Conservation (phyloP, 768 basidiomycete genomes). For the Pleurotus tuber-regium region DNA sequence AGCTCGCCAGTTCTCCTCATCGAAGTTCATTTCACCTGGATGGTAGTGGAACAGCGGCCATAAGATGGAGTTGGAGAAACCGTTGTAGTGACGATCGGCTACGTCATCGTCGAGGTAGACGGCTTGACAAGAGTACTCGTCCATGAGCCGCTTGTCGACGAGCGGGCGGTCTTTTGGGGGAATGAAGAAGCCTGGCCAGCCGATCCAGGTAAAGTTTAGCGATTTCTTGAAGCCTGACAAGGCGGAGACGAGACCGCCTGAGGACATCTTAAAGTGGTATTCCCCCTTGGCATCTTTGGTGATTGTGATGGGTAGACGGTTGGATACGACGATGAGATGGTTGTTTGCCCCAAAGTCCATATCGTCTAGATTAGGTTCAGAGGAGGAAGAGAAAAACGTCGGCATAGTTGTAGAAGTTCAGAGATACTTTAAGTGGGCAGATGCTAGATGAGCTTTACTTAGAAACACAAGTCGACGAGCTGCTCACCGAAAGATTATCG, state of each 20-base stretch:
- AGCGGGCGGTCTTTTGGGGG: constrained; percentile 87
- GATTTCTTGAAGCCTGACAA: constrained; percentile 98
- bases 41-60: constrained; percentile 99
- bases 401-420: background rate
- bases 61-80: constrained; percentile 98
- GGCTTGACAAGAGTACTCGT: constrained; percentile 95
- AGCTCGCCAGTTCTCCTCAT: constrained; percentile 97
- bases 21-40: constrained; percentile 99
- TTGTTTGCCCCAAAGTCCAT: constrained; percentile 50
- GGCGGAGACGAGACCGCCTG: constrained; percentile 95
- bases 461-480: background rate
- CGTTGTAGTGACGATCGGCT: constrained; percentile 97
- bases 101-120: constrained; percentile 98
- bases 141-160: constrained; percentile 90
- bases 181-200: constrained; percentile 94
- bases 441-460: background rate
- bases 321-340: constrained; percentile 93
- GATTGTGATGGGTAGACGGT: constrained; percentile 94
- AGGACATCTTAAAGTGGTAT: constrained; percentile 99
- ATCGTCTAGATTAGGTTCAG: constrained; percentile 26
- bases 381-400: constrained; percentile 25
- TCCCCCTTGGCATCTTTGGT: constrained; percentile 89
- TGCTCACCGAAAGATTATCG: constrained; percentile 8
- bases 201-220: constrained; percentile 97
- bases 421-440: constrained; percentile 9